Conservation (phyloP, 139 green algal genomes). For the Dunaliella sp. region DNA sequence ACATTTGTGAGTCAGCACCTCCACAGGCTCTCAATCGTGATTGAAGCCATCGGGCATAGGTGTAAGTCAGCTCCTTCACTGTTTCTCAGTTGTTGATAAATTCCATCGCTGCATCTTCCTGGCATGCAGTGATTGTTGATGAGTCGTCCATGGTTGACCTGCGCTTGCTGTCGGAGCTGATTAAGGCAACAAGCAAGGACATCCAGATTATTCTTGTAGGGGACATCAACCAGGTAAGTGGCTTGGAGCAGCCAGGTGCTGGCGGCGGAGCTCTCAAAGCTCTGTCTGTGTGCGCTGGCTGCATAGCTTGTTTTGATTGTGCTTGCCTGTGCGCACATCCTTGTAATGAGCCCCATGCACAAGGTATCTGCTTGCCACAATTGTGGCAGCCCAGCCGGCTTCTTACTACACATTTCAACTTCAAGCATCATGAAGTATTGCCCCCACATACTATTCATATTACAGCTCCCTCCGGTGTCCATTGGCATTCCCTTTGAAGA, state of each 20-base stretch:
- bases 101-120: not conserved
- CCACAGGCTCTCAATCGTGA: not conserved
- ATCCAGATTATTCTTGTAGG: not conserved
- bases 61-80: not conserved
- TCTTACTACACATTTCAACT: too few relatives aligned
- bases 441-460: too few relatives aligned
- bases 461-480: not conserved
- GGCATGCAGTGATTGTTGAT: not conserved
- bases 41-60: not conserved
- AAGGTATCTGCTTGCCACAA: too few relatives aligned
- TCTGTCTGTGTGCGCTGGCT: too few relatives aligned
- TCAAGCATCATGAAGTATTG: too few relatives aligned
- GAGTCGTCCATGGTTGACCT: not conserved
- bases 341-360: too few relatives aligned
- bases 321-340: too few relatives aligned
- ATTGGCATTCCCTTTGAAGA: not conserved
- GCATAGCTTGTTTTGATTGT: too few relatives aligned
- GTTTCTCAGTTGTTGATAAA: not conserved
- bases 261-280: too few relatives aligned
- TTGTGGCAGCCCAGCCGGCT: too few relatives aligned
- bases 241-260: too few relatives aligned
- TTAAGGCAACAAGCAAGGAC: not conserved
- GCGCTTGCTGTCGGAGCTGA: not conserved
- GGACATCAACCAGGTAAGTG: not conserved
- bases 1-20: too few relatives aligned